Evolutionary conservation across 805 yeast genomes (phyloP), one percentile per base, ranked within the genome.

Genomic region (Zygoascus ofunaensis): DNA sequence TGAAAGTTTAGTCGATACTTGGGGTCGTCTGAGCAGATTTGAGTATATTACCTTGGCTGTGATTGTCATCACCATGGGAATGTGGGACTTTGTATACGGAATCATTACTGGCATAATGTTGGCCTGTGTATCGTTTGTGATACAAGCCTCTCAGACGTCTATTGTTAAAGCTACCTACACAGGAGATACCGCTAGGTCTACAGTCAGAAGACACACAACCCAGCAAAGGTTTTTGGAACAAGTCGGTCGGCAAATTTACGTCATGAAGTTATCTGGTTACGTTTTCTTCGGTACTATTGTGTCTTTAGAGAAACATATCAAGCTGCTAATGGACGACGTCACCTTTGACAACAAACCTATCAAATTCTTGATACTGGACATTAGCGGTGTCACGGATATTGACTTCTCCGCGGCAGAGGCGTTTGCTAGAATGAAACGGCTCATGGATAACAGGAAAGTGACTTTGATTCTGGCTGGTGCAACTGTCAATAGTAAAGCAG

Each of bases 351-450:
- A 53, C 12, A 32, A 52, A n/a, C 87, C 92, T 22, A 80, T 92
- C 54, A 78, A 83, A 56, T 92, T 80, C 59, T 66, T 92, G 50
- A 77, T 92, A 41, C 60, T 92, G 39, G 98, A 92, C 64, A 80
- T 92, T 73, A 80, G 80, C 53, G 78, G 81, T 33, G 95, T 92
- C 24, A 72, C 50, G 56, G 76, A 76, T 39, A 77, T 92, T 51
- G 98, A 92, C 63, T 92, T 84, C 56, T 83, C 95, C 38, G 97
- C 97, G 0, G 95, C 96, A 7, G 97, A 92, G 62, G 95, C 97
- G 0, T 85, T 92, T 60, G 78, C 87, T 53, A 71, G 96, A 54
- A 82, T 92, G 49, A 78, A 85, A 59, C 81, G 94, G 50, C 73
- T 89, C 55, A 68, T 87, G 15, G 75, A 75, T 47, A 80, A 82